Conservation (phyloP, 2,329 filamentous ascomycete genomes). For the Phaeosphaeria sp. region DNA sequence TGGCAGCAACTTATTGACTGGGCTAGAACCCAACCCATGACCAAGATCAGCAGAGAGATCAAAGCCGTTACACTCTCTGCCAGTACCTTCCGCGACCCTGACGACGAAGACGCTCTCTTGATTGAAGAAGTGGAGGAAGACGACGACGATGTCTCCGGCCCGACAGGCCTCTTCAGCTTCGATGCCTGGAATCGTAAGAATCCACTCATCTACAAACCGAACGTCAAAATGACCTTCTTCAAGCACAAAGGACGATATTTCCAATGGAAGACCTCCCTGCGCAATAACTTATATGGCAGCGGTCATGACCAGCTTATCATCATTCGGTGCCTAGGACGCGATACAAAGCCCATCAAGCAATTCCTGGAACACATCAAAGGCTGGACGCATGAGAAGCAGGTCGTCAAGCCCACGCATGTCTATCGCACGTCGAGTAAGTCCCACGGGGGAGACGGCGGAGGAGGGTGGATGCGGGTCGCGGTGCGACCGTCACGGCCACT, state of each 20-base stretch:
- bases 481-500: constrained; percentile 73
- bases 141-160: not conserved
- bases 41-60: not conserved
- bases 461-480: constrained; percentile 53
- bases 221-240: not conserved
- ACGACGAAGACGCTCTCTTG: not conserved
- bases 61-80: not conserved
- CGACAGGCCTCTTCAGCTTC: not conserved
- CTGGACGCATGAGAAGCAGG: not conserved
- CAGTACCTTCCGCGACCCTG: not conserved
- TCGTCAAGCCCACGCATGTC: not conserved
- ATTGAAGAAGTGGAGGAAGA: not conserved
- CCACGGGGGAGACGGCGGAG: not conserved
- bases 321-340: not conserved
- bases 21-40: not conserved
- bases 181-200: not conserved
- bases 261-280: not conserved
- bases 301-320: not conserved
- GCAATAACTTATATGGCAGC: not conserved
- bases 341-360: not conserved
- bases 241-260: not conserved
- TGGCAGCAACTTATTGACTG: not conserved
- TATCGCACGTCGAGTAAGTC: not conserved
- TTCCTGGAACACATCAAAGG: not conserved
- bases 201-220: not conserved